Percentiles rank a stretch among this genome's conserved stretches.
Conservation (phyloP, 805 yeast genomes). For the Pichia ethanolica region DNA sequence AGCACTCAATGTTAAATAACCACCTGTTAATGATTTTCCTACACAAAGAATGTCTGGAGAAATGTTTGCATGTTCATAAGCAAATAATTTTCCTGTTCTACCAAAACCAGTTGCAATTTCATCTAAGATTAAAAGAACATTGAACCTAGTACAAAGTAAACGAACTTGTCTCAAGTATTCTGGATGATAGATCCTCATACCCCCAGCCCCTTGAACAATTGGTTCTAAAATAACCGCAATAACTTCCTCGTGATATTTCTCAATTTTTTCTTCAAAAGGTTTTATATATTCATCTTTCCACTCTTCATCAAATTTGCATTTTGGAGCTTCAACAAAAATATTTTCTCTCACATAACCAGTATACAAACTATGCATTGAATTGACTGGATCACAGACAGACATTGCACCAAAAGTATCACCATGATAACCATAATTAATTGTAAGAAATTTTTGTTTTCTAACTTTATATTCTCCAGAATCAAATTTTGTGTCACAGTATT, state of each 20-base stretch:
- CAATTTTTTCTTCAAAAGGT: slow-evolving; percentile 1
- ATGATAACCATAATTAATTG: slow-evolving; percentile 8
- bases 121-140: slow-evolving; percentile 38
- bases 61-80: slow-evolving; percentile 38
- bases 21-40: slow-evolving; percentile 43
- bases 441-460: slow-evolving; percentile 1
- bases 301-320: slow-evolving; percentile 1
- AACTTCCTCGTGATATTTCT: slow-evolving; percentile 7
- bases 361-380: slow-evolving; percentile 8
- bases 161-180: slow-evolving; percentile 20
- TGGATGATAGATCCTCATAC: slow-evolving; percentile 12
- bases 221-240: slow-evolving; percentile 16
- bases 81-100: slow-evolving; percentile 39
- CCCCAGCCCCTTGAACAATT: slow-evolving; percentile 18
- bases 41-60: slow-evolving; percentile 41
- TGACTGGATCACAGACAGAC: slow-evolving; percentile 8
- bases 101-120: slow-evolving; percentile 54
- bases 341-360: slow-evolving; percentile 8
- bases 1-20: slow-evolving; percentile 23
- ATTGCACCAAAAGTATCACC: slow-evolving; percentile 10
- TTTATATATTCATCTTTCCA: slow-evolving; percentile 4
- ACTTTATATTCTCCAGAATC: not conserved
- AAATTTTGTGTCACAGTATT: slow-evolving; percentile 7
- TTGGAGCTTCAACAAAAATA: slow-evolving; percentile 7
- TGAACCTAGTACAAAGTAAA: slow-evolving; percentile 43